Evolutionary conservation across 1,284 basidiomycete genomes (phyloP).

Genomic region (Albatrellus sp.): DNA sequence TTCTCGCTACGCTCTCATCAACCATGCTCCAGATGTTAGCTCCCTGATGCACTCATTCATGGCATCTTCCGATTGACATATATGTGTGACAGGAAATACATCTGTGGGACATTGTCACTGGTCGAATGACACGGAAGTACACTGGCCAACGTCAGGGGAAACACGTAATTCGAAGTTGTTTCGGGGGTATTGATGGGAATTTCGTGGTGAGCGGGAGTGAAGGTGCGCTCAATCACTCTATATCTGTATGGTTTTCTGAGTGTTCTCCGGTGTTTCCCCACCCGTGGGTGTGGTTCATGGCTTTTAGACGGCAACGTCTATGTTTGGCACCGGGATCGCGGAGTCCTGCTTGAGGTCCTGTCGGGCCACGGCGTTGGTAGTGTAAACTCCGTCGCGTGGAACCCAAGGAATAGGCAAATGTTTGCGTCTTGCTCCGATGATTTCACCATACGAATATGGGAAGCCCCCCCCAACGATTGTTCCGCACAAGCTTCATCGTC

Average conservation of each 20-base stretch:
- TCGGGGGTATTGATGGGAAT: constrained; percentile 84
- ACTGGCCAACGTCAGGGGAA: constrained; percentile 71
- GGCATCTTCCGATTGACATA: constrained; percentile 2
- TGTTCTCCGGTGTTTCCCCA: background rate
- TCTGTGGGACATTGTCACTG: constrained; percentile 69
- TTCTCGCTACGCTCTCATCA: constrained; percentile 80
- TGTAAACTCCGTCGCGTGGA: constrained; percentile 96
- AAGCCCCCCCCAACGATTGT: constrained; percentile 34
- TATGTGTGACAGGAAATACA: constrained; percentile 63
- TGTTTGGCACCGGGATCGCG: constrained; percentile 88
- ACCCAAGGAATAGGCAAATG: constrained; percentile 75
- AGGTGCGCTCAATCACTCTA: constrained; percentile 34
- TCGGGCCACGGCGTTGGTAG: constrained; percentile 76
- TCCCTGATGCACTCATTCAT: constrained; percentile 2
- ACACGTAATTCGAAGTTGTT: constrained; percentile 85
- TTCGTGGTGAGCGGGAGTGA: constrained; percentile 93
- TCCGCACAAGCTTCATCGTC: constrained; percentile 7
- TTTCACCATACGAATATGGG: constrained; percentile 75
- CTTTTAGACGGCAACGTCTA: constrained; percentile 77
- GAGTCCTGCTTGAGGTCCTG: constrained; percentile 71
- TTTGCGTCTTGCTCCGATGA: constrained; percentile 94
- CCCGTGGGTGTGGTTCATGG: constrained; percentile 4
- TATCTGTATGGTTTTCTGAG: background rate
- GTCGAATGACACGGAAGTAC: constrained; percentile 66
- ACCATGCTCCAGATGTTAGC: constrained; percentile 74